Percentiles rank a stretch among this genome's conserved stretches.
Evolutionary conservation across 108 stramenopile species (phyloP).

Genomic region (Fragilaria radians): DNA sequence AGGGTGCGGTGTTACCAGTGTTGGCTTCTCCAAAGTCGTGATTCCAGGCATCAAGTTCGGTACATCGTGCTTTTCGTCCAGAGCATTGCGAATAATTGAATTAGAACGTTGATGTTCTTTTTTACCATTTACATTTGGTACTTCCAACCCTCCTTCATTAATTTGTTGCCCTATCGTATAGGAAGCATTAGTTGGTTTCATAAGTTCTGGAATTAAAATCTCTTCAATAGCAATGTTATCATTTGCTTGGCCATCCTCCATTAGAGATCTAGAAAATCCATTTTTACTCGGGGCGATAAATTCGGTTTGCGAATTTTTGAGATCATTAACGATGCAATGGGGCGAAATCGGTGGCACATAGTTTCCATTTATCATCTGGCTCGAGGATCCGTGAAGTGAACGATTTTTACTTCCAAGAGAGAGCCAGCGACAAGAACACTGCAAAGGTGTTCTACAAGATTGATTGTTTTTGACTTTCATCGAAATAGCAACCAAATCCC

Average conservation of each 20-base stretch:
- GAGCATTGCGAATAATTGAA: conserved; percentile 14
- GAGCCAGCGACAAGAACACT: no score
- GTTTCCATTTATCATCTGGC: background rate
- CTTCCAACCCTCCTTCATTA: no score
- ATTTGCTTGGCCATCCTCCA: no score
- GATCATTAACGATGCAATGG: conserved; percentile 1
- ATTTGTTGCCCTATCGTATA: no score
- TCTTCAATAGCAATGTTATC: no score
- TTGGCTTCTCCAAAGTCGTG: conserved; percentile 18
- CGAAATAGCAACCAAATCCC: conserved; percentile 44
- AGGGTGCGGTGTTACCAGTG: conserved; percentile 47
- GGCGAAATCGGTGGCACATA: no score
- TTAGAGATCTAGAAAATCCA: no score
- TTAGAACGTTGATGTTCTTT: conserved; percentile 21
- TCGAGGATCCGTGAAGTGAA: no score
- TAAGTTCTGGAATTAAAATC: no score
- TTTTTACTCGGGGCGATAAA: no score
- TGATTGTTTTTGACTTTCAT: conserved; percentile 21
- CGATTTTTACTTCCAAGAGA: no score
- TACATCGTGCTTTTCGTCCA: conserved; percentile 26
- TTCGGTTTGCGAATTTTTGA: conserved; percentile 9
- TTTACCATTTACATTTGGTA: conserved; percentile 10
- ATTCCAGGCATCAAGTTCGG: conserved; percentile 46
- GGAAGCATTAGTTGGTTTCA: no score
- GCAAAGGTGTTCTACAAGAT: background rate